A percentile compares a stretch with the other conserved stretches of the same genome.
Evolutionary conservation across 148 eudicot genomes (phyloP).

Genomic region (Camellia japonica): DNA sequence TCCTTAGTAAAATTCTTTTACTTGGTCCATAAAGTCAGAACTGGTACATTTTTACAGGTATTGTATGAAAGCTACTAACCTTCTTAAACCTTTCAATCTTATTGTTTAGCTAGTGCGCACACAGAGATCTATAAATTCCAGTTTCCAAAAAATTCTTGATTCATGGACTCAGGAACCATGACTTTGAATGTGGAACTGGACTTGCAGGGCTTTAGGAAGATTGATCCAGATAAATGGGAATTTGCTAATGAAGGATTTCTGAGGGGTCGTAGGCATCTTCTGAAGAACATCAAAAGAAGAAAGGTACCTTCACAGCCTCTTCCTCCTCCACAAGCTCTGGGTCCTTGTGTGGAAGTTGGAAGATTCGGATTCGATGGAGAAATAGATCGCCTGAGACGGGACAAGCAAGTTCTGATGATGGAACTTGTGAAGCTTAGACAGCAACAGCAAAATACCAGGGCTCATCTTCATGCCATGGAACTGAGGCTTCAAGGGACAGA

Average conservation of each 20-base stretch:
- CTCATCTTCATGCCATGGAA: conserved; percentile 68
- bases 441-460: conserved; percentile 65
- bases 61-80: too few species aligned
- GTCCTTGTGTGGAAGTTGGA: conserved; percentile 63
- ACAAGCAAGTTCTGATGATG: conserved; percentile 60
- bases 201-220: conserved; percentile 89
- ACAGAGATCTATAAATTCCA: too few species aligned
- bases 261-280: conserved; percentile 61
- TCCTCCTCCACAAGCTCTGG: conserved; percentile 43
- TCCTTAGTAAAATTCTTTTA: too few species aligned
- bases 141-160: too few species aligned
- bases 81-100: neutral
- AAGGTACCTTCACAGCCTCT: conserved; percentile 43
- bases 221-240: conserved; percentile 93
- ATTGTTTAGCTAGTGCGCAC: neutral
- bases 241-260: conserved; percentile 84
- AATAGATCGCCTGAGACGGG: conserved; percentile 56
- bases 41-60: too few species aligned
- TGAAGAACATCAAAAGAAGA: conserved; percentile 74
- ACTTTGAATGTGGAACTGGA: conserved; percentile 7
- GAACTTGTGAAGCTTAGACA: conserved; percentile 82
- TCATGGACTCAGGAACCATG: neutral
- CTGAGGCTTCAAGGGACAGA: conserved; percentile 70
- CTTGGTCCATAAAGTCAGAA: too few species aligned
- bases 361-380: conserved; percentile 59